These are phyloP conservation scores for Acorus calamus DNA, from an alignment of 106 monocot species.

Conservation along the genomic window DNA sequence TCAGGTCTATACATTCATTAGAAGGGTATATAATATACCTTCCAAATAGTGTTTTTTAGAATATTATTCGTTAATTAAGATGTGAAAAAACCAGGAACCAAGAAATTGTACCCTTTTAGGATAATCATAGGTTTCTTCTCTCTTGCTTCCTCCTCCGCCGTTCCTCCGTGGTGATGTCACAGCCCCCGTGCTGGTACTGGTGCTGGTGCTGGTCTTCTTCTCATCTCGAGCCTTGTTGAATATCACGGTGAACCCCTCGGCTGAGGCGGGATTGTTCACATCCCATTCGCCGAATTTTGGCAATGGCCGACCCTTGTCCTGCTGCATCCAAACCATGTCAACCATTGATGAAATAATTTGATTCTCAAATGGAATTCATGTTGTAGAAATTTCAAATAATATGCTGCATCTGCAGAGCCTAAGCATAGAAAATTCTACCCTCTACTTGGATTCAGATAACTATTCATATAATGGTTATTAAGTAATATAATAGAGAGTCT, in stretches of 20 bases:
- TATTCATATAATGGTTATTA: too few relatives aligned
- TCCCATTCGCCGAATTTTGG: conserved; percentile 93
- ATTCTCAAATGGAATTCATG: too few relatives aligned
- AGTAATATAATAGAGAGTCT: too few relatives aligned
- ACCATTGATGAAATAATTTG: too few relatives aligned
- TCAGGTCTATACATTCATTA: too few relatives aligned
- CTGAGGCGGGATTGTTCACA: conserved; percentile 82
- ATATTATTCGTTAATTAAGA: not conserved
- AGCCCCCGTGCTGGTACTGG: conserved; percentile 3
- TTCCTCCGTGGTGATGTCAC: conserved; percentile 2
- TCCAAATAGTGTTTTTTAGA: not conserved
- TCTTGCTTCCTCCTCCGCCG: conserved; percentile 11
- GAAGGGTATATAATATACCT: too few relatives aligned
- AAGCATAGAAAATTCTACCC: too few relatives aligned
- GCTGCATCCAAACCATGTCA: not conserved
- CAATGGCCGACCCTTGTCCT: conserved; percentile 50
- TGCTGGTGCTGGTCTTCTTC: conserved; percentile 38
- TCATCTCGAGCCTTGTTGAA: conserved; percentile 84
- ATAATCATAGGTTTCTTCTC: conserved; percentile 14
- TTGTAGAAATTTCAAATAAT: too few relatives aligned
- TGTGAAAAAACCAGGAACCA: not conserved
- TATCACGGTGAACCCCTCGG: conserved; percentile 78
- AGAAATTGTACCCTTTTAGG: conserved; percentile 36
- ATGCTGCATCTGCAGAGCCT: too few relatives aligned
- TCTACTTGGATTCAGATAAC: too few relatives aligned